phyloP scores from a whole-genome alignment of 192 early-diverging fungal genomes.

The Coemansia biformis region DNA sequence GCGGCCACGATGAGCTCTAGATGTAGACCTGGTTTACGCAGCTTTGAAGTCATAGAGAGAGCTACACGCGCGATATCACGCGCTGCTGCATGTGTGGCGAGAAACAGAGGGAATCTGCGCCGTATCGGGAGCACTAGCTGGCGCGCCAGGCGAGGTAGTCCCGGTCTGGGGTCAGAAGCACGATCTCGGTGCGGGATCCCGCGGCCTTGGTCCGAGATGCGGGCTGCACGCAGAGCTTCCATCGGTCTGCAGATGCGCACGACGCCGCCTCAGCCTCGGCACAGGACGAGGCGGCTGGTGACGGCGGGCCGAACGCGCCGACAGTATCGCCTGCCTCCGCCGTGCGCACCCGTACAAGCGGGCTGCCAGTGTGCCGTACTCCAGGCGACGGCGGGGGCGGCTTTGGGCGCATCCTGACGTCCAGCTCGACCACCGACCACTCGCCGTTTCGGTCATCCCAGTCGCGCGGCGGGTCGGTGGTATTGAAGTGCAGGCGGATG shows the following conservation, averaged over 20 bases:
- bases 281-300: slow-evolving; percentile 5
- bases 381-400: not conserved
- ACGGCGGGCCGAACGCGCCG: not conserved
- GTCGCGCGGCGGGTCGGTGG: slow-evolving; percentile 45
- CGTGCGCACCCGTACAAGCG: too few species aligned
- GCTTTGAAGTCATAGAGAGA: too few species aligned
- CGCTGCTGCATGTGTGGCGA: too few species aligned
- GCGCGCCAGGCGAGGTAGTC: slow-evolving; percentile 31
- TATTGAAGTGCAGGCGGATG: slow-evolving; percentile 41
- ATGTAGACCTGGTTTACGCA: too few species aligned
- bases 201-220: not conserved
- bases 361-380: not conserved
- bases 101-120: too few species aligned
- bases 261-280: slow-evolving; percentile 4
- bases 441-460: slow-evolving; percentile 51
- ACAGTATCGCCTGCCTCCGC: too few species aligned
- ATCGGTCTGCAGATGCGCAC: slow-evolving; percentile 13
- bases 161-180: slow-evolving; percentile 32
- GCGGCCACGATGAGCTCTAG: slow-evolving; percentile 11
- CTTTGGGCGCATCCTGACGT: slow-evolving; percentile 28
- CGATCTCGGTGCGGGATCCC: slow-evolving; percentile 8
- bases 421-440: slow-evolving; percentile 44
- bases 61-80: slow-evolving; percentile 5
- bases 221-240: slow-evolving; percentile 41
- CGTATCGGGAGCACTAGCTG: too few species aligned